Base-by-base conservation (phyloP, 768 basidiomycete species). In the Russula vinacea region DNA sequence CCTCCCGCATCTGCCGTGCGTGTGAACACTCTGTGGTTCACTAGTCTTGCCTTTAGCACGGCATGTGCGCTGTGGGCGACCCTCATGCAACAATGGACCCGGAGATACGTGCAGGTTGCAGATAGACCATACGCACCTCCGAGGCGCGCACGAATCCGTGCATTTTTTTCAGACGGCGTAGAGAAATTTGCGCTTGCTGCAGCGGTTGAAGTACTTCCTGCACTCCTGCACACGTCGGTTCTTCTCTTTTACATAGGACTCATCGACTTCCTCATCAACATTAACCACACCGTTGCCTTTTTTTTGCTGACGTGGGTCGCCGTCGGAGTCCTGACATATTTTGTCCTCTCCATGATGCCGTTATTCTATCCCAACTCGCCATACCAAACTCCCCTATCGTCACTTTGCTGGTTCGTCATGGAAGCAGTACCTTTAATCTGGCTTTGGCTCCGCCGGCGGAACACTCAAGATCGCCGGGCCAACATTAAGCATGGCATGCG, bases 1-100 rank as follows among this genome's bases (percentile, higher is more conserved):
- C 57, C 57, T 5, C 37, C 49, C 11, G 37, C 54, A 8, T 32
- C 50, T 39, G 44, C 56, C 24, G 47, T 68, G 13, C 67, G 64
- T 37, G 67, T 68, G 56, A 68, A 68, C 58, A 24, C 47, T 2
- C 32, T 63, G 22, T 67, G 67, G 66, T 67, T 59, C 40, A 55
- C 62, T 35, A 68, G 66, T 24, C 62, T 68, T 19, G 17, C 32
- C 24, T 42, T 47, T 40, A 67, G 66, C 33, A 62, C 62, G 7
- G 45, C 51, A 24, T 68, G 66, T 26, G 66, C 66, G 1, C 49
- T 68, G 55, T 55, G 51, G 51, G 67, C 67, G 11, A 67, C 67
- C n/a, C 56, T 67, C 24, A 66, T 65, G 45, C 64, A 67, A 26
- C 64, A 66, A 37, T 67, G 67, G 67, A 65, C 67, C 4, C 59